Percentiles rank a stretch among this genome's conserved stretches.
These are phyloP conservation scores for Dryas integrifolia DNA, from an alignment of 331 rosid genomes.

Conservation along the genomic window DNA sequence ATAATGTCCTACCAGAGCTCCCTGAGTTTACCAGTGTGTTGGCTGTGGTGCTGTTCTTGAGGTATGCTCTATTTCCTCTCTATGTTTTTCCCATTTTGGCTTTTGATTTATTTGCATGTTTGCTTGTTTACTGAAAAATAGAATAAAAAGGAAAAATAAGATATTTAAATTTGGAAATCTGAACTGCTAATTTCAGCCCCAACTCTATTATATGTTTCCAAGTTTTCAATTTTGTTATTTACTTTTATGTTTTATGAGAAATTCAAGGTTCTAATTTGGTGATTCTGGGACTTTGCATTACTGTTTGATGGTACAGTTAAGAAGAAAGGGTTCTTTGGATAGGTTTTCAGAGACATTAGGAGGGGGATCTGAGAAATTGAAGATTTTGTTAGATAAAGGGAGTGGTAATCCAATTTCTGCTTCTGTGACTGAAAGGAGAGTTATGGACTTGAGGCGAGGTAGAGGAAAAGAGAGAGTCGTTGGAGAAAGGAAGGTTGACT, in stretches of 20 bases:
- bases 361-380: conserved; percentile 19
- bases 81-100: not conserved
- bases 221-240: not conserved
- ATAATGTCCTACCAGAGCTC: conserved; percentile 21
- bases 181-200: not conserved
- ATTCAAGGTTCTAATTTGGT: conserved; percentile 13
- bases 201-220: not conserved
- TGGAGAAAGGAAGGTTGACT: conserved; percentile 25
- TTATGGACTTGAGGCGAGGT: conserved; percentile 28
- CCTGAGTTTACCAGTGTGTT: conserved; percentile 37
- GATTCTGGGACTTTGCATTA: conserved; percentile 13
- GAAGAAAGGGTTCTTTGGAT: conserved; percentile 24
- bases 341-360: conserved; percentile 14
- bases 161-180: not conserved
- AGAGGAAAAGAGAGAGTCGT: conserved; percentile 28
- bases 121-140: conserved; percentile 26
- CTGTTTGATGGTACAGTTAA: conserved; percentile 31
- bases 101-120: not conserved
- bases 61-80: conserved; percentile 25
- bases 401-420: conserved; percentile 10
- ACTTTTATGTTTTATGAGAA: not conserved
- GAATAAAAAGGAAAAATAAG: not conserved
- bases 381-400: conserved; percentile 30
- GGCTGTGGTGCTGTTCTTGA: conserved; percentile 38
- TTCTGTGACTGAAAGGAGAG: conserved; percentile 29